A percentile compares a stretch with the other conserved stretches of the same genome.
Conservation (phyloP, 2,329 filamentous ascomycete species). For the Xylariaceae sp. region DNA sequence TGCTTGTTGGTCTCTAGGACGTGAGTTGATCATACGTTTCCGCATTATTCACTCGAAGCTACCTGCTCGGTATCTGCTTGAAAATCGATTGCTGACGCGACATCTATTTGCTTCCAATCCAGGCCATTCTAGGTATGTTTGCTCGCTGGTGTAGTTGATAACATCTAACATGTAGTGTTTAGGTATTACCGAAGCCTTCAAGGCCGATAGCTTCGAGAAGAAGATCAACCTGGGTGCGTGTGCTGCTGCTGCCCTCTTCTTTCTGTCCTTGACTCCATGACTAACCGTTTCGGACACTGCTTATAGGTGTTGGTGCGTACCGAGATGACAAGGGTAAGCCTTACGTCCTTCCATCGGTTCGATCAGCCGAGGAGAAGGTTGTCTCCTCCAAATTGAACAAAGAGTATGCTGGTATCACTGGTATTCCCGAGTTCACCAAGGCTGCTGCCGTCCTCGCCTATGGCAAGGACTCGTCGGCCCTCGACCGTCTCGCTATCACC, state of each 20-base stretch:
- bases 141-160: slow-evolving; percentile 6
- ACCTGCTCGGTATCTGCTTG: neutral
- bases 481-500: slow-evolving; percentile 82
- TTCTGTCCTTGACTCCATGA: slow-evolving; percentile 6
- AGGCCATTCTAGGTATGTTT: slow-evolving; percentile 72
- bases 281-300: neutral
- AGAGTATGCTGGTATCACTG: slow-evolving; percentile 97
- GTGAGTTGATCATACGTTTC: slow-evolving; percentile 30
- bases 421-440: slow-evolving; percentile 89
- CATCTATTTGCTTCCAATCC: slow-evolving; percentile 21
- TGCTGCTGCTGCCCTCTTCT: neutral
- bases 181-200: slow-evolving; percentile 98
- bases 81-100: slow-evolving; percentile 19
- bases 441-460: slow-evolving; percentile 90
- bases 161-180: slow-evolving; percentile 14
- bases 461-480: slow-evolving; percentile 70
- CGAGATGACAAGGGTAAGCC: slow-evolving; percentile 97
- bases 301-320: slow-evolving; percentile 86
- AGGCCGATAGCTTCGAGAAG: slow-evolving; percentile 85
- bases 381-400: slow-evolving; percentile 78
- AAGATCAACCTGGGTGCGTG: slow-evolving; percentile 92
- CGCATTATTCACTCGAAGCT: slow-evolving; percentile 1
- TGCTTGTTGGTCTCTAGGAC: slow-evolving; percentile 32
- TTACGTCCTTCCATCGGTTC: slow-evolving; percentile 92
- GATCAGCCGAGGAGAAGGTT: slow-evolving; percentile 81